Base-by-base conservation (phyloP, 1,284 basidiomycete species). In the Cerioporus squamosus region DNA sequence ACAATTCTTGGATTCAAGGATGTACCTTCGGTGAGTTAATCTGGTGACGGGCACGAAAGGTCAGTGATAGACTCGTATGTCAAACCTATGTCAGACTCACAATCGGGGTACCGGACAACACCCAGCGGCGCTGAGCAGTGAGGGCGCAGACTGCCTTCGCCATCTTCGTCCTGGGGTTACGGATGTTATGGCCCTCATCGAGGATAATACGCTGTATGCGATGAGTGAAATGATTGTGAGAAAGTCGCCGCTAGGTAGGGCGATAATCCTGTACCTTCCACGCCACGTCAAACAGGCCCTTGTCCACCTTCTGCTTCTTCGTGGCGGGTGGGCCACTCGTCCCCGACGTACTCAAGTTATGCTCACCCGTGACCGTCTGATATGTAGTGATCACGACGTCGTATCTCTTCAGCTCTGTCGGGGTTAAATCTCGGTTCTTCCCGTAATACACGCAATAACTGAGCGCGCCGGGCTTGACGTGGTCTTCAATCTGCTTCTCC, bases 311-410 rank as follows among this genome's bases (percentile, higher is more conserved):
- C 72, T 83, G 86, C 68, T 83, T 88, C 75, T 87, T 91, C 68
- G 79, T 82, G 43, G 66, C 72, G 10, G 70, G 63, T 33, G 73
- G 62, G 3, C 68, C 78, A 61, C n/a, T 61, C 55, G 26, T 63
- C 18, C 40, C 57, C 36, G 38, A 51, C 42, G 45, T 29, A 7
- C 61, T 62, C 36, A 77, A 72, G 6, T 72, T 73, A 59, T 82
- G 75, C 61, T 88, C 86, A n/a, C 80, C 78, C 2, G 81, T 75
- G 14, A 85, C 79, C 3, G 85, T 87, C 65, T 94, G 91, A 72
- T 96, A 97, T 0, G 95, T 97, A 0, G 94, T 95, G 55, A 97
- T 86, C n/a, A 97, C 87, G 8, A 95, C 78, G 67, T 97, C 94
- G 67, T 86, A 87, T 58, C 82, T 77, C 57, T 80, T 75, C 15